phyloP scores from a whole-genome alignment of 805 yeast species.

The Candida manassasensis region DNA sequence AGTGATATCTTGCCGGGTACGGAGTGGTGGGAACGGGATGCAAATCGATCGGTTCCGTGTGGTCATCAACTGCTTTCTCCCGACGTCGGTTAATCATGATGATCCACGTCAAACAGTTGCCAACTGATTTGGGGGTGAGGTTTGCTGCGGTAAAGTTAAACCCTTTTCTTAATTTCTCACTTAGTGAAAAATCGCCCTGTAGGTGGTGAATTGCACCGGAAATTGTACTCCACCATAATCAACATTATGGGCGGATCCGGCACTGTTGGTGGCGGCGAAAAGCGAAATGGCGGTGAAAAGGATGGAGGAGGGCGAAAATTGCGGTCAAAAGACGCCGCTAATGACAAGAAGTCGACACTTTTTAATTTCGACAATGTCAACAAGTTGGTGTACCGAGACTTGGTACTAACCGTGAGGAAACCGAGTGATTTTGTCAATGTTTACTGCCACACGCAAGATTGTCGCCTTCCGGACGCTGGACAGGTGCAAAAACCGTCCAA shows the following conservation, averaged over 20 bases:
- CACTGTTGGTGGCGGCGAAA: conserved; percentile 1
- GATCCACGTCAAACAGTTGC: too few species aligned
- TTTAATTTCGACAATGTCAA: conserved; percentile 34
- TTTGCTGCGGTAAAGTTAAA: too few species aligned
- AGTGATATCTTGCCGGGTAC: background rate
- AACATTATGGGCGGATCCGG: background rate
- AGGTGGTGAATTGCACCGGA: too few species aligned
- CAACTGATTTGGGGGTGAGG: too few species aligned
- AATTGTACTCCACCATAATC: too few species aligned
- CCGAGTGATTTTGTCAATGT: conserved; percentile 7
- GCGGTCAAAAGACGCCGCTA: conserved; percentile 23
- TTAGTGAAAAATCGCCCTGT: too few species aligned
- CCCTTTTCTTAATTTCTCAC: too few species aligned
- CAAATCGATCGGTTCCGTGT: background rate
- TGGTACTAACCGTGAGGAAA: conserved; percentile 14
- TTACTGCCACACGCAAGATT: conserved; percentile 14
- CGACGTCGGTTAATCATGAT: background rate
- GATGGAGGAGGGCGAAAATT: conserved; percentile 14
- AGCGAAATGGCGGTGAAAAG: background rate
- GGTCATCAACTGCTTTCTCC: background rate
- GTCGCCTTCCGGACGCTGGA: conserved; percentile 7
- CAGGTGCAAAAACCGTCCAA: conserved; percentile 9
- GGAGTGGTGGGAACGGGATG: conserved; percentile 4
- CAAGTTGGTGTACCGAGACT: conserved; percentile 17
- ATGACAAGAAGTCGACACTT: conserved; percentile 13